Conservation (phyloP, 2,329 filamentous ascomycete genomes). For the Sordariomycetes sp. region DNA sequence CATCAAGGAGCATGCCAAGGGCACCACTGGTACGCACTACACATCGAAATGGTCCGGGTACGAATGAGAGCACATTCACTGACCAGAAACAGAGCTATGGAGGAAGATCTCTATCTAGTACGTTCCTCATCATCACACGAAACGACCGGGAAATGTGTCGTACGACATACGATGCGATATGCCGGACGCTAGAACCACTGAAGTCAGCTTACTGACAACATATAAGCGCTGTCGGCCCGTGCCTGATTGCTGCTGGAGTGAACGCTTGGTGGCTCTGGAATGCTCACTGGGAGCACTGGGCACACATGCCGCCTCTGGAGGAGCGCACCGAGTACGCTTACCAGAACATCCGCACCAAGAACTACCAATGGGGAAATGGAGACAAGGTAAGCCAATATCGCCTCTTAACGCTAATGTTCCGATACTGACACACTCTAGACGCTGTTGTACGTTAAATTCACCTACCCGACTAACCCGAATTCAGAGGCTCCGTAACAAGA, state of each 20-base stretch:
- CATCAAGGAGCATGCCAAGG: slow-evolving; percentile 82
- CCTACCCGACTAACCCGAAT: too few relatives aligned
- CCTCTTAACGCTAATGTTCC: not conserved
- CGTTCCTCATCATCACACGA: slow-evolving; percentile 32
- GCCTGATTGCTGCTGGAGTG: slow-evolving; percentile 58
- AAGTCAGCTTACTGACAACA: too few relatives aligned
- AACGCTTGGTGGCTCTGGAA: slow-evolving; percentile 91
- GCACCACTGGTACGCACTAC: slow-evolving; percentile 62
- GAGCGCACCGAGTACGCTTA: slow-evolving; percentile 91
- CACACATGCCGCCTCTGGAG: slow-evolving; percentile 75
- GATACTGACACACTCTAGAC: not conserved
- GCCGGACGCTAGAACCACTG: too few relatives aligned
- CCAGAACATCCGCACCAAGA: slow-evolving; percentile 96
- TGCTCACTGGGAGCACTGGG: slow-evolving; percentile 96
- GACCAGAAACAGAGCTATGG: slow-evolving; percentile 67
- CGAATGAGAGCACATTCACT: slow-evolving; percentile 15
- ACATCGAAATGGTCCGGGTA: slow-evolving; percentile 12
- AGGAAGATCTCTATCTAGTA: slow-evolving; percentile 95
- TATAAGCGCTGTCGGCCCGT: slow-evolving; percentile 69
- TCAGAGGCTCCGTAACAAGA: too few relatives aligned
- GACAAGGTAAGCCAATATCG: slow-evolving; percentile 61
- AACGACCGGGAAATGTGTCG: not conserved
- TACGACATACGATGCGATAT: not conserved
- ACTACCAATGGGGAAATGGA: slow-evolving; percentile 89
- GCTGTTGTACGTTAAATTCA: slow-evolving; percentile 18